Percentiles rank a stretch among this genome's conserved stretches.
phyloP scores from a whole-genome alignment of 495 filamentous ascomycete genomes.

The Cetradonia linearis region DNA sequence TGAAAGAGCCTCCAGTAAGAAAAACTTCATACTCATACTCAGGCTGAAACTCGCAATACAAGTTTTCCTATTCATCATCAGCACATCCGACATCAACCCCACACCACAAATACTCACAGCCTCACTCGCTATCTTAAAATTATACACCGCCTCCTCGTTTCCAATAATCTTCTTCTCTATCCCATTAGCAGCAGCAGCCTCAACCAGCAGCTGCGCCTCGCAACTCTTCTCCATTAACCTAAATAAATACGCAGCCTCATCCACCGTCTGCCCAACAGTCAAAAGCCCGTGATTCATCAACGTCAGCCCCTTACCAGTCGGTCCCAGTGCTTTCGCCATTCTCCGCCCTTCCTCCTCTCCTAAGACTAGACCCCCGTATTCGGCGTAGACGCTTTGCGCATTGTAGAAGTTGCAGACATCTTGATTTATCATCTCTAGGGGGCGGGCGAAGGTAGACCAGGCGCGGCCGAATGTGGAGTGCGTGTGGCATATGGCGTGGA shows the following conservation, averaged over 20 bases:
- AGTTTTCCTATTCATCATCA: slow-evolving; percentile 6
- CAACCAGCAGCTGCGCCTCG: slow-evolving; percentile 39
- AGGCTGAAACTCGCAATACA: slow-evolving; percentile 26
- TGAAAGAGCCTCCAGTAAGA: slow-evolving; percentile 12
- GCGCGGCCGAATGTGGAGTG: slow-evolving; percentile 40
- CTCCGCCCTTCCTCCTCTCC: slow-evolving; percentile 37
- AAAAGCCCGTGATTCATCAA: slow-evolving; percentile 48
- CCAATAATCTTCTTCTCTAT: slow-evolving; percentile 35
- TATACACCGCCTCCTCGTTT: slow-evolving; percentile 43
- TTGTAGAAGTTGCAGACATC: slow-evolving; percentile 48
- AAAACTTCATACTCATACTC: slow-evolving; percentile 25
- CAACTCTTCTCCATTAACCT: slow-evolving; percentile 42
- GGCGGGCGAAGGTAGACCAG: slow-evolving; percentile 39
- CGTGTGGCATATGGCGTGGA: slow-evolving; percentile 40
- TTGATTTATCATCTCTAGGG: slow-evolving; percentile 43
- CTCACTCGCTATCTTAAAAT: slow-evolving; percentile 44
- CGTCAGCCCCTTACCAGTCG: slow-evolving; percentile 35
- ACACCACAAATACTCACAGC: slow-evolving; percentile 7
- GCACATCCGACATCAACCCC: not conserved
- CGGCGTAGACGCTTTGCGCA: slow-evolving; percentile 41
- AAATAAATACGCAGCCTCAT: slow-evolving; percentile 48
- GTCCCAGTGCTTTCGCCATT: slow-evolving; percentile 41
- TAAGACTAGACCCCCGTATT: slow-evolving; percentile 49
- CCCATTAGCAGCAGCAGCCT: slow-evolving; percentile 33
- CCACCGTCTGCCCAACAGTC: slow-evolving; percentile 43